phyloP scores from a whole-genome alignment of 305 asterid species.

The Fraxinus xanthoxyloides region DNA sequence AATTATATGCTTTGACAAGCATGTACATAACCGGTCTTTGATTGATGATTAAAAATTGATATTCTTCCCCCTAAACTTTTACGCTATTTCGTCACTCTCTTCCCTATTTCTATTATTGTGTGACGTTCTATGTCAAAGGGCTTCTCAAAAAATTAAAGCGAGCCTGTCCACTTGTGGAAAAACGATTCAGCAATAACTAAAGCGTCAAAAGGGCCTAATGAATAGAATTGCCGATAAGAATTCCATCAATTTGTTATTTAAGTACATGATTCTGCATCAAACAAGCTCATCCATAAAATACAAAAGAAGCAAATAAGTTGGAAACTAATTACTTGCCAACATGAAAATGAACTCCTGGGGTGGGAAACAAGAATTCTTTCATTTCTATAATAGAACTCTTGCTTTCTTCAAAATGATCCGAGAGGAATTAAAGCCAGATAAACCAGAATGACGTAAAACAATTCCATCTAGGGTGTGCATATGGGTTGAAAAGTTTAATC shows the following conservation, averaged over 20 bases:
- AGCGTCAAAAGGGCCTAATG: neutral
- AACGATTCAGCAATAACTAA: slow-evolving; percentile 5
- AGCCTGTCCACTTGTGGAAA: neutral
- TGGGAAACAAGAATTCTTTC: neutral
- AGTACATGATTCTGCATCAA: neutral
- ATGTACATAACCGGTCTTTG: neutral
- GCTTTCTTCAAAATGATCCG: neutral
- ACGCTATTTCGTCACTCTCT: neutral
- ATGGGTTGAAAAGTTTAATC: slow-evolving; percentile 4
- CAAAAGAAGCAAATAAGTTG: neutral
- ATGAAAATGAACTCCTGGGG: neutral
- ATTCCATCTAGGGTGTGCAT: slow-evolving; percentile 7
- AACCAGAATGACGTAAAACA: neutral
- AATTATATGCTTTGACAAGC: neutral
- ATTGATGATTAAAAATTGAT: neutral
- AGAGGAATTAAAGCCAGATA: neutral
- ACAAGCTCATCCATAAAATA: neutral
- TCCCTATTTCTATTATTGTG: neutral
- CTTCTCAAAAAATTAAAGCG: neutral
- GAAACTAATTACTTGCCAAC: neutral
- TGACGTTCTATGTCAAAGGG: neutral
- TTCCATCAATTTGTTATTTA: neutral
- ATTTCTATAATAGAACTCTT: neutral
- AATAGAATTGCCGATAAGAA: neutral
- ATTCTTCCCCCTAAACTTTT: neutral